Evolutionary conservation across 345 rosid genomes (phyloP).

Genomic region (Clarkia xantiana): DNA sequence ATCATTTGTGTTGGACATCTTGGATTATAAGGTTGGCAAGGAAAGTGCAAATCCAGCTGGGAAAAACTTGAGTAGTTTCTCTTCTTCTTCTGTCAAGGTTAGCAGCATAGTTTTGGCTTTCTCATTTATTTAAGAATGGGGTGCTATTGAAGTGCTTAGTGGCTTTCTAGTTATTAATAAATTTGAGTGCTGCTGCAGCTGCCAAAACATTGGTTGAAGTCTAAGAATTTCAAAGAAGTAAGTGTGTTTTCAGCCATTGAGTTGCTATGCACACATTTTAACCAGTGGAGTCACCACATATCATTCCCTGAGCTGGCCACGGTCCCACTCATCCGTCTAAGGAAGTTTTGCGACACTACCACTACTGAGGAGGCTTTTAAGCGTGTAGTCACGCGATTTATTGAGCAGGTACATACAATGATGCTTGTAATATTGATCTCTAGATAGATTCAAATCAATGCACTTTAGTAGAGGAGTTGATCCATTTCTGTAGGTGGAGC

Average conservation of each 20-base stretch:
- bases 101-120: constrained; percentile 1
- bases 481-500: constrained; percentile 41
- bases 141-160: not conserved
- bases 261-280: constrained; percentile 62
- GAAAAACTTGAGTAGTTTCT: constrained; percentile 23
- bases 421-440: not conserved
- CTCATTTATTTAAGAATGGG: not conserved
- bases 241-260: constrained; percentile 53
- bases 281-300: constrained; percentile 81
- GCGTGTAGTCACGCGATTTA: constrained; percentile 51
- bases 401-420: constrained; percentile 52
- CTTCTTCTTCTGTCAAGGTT: constrained; percentile 60
- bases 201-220: constrained; percentile 87
- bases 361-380: constrained; percentile 35
- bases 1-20: constrained; percentile 49
- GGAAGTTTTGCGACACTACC: constrained; percentile 47
- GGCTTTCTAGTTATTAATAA: not conserved
- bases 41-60: constrained; percentile 33
- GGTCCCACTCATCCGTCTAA: constrained; percentile 48
- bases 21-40: constrained; percentile 68
- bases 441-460: not conserved
- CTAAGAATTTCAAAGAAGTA: constrained; percentile 59
- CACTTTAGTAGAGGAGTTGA: too few species aligned
- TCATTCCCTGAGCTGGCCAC: constrained; percentile 90
- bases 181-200: constrained; percentile 27